Evolutionary conservation across 208 protist species (phyloP), one percentile per base, ranked within the genome.

Genomic region (Acanthamoeba sp.): DNA sequence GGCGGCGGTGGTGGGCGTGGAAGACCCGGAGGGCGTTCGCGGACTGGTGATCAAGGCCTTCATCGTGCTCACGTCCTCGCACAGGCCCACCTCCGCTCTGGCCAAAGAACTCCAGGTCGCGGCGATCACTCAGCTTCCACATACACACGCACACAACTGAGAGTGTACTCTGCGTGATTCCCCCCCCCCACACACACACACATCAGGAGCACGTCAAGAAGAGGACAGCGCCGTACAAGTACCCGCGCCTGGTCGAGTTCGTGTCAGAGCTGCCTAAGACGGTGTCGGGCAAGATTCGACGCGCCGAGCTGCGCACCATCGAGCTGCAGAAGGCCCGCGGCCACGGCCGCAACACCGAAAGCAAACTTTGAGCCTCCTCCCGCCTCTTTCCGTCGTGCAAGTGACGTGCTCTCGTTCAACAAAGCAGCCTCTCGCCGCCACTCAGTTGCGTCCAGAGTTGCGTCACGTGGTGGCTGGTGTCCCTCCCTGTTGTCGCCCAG

Each of bases 191-290:
- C 55, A 62, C 12, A 62, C 22, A 22, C 16, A 50, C 16, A 22
- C 16, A 50, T 20, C 32, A 52, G 29, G 84, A 91, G 20, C 84
- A 42, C 36, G 84, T 91, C 34, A 69, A 69, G 59, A 69, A 69
- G 59, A 69, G 59, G n/a, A 69, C 59, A 16, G 84, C 84, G 27
- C 84, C 48, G 10, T 91, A 91, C 84, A 91, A 91, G 57, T 48
- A 69, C 20, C 48, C 38, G 3, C 84, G 84, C 42, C 29, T 66
- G 29, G 84, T 91, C 10, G 84, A 91, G 84, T 91, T 91, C 57
- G 57, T 69, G 32, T 2, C 29, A 9, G 57, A 32, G 34, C 20
- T 91, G n/a, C 84, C 84, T 20, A 91, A 91, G 45, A 48, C 84
- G 20, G 84, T 59, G 29, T 91, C 84, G 20, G 84, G 84, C 52